Percentiles rank a stretch among this genome's conserved stretches.
Evolutionary conservation across 371 early-diverging fungal species (phyloP).

Genomic region (Zopfochytrium polystomum): DNA sequence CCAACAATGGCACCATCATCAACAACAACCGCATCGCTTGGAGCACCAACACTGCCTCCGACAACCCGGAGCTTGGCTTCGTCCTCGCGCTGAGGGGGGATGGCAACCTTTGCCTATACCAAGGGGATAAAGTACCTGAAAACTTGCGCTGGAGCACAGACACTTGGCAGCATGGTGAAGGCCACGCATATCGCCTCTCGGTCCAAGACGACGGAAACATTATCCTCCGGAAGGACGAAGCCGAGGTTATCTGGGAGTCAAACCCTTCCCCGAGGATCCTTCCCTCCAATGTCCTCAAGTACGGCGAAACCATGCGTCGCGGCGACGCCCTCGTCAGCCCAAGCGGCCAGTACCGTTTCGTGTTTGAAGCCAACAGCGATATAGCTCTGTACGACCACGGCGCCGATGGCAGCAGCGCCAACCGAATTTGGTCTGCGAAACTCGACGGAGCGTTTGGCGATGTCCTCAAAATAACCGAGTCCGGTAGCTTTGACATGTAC

Average conservation of each 20-base stretch:
- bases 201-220: not conserved
- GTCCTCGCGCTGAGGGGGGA: not conserved
- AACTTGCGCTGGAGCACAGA: not conserved
- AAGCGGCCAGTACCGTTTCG: not conserved
- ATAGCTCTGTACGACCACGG: not conserved
- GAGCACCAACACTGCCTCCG: not conserved
- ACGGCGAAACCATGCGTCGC: not conserved
- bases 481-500: too few species aligned
- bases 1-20: not conserved
- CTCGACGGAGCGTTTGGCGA: too few species aligned
- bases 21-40: not conserved
- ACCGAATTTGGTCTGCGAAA: too few species aligned
- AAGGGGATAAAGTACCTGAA: not conserved
- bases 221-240: not conserved
- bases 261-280: too few species aligned
- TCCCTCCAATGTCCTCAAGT: too few species aligned
- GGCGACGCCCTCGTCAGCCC: not conserved
- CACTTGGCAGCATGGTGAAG: not conserved
- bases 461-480: too few species aligned
- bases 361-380: not conserved
- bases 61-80: not conserved
- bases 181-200: not conserved
- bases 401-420: not conserved
- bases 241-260: not conserved
- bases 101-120: not conserved